Evolutionary conservation across 163 green algal species (phyloP).

Genomic region (Chloromonas sp.): DNA sequence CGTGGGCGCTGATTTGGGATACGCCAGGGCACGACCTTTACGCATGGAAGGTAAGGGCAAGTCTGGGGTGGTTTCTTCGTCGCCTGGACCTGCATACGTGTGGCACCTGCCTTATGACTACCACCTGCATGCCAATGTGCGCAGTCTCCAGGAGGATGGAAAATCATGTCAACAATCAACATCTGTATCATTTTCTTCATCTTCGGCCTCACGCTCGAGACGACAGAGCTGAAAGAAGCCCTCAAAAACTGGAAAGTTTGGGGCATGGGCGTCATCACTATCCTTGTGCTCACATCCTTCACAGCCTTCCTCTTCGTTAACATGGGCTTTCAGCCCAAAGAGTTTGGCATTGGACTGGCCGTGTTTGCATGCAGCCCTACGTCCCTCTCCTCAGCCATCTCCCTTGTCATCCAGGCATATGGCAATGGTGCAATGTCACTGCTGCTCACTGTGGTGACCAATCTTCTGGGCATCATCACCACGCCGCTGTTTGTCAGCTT

Average conservation of each 20-base stretch:
- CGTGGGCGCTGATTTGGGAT: conserved; percentile 16
- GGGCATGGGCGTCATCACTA: conserved; percentile 42
- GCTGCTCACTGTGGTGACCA: conserved; percentile 63
- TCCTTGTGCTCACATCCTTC: conserved; percentile 51
- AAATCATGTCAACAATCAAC: conserved; percentile 49
- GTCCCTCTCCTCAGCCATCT: conserved; percentile 56
- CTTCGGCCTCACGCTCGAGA: conserved; percentile 60
- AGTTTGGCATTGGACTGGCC: conserved; percentile 68
- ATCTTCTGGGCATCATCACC: conserved; percentile 71
- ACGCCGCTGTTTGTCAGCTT: conserved; percentile 47
- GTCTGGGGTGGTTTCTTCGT: not conserved
- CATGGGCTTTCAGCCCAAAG: conserved; percentile 49
- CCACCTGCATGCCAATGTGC: not conserved
- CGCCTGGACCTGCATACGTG: not conserved
- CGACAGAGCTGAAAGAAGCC: conserved; percentile 42
- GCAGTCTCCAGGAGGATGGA: conserved; percentile 26
- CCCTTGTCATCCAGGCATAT: conserved; percentile 53
- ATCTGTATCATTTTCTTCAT: conserved; percentile 61
- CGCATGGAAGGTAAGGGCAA: not conserved
- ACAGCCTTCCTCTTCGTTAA: conserved; percentile 53
- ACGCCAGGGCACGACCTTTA: not conserved
- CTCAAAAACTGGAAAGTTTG: conserved; percentile 39
- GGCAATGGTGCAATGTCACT: conserved; percentile 71
- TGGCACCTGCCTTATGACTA: not conserved
- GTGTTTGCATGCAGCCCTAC: conserved; percentile 76